Conservation (phyloP, 495 filamentous ascomycete genomes). For the Bathelium albidoporum region DNA sequence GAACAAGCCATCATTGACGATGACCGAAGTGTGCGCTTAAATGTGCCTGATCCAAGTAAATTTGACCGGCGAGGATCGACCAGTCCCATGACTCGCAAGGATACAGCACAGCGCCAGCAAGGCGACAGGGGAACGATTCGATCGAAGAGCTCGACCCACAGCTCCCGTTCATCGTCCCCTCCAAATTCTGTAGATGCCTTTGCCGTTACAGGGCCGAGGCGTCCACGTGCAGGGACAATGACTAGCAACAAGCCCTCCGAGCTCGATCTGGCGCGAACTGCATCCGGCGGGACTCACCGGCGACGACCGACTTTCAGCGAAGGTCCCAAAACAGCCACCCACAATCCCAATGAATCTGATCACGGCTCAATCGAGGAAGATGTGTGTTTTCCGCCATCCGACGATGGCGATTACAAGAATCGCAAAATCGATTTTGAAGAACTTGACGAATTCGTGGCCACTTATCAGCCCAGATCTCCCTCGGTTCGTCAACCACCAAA, state of each 20-base stretch:
- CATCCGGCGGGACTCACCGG: slow-evolving; percentile 55
- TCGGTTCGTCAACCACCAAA: neutral
- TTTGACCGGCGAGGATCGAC: slow-evolving; percentile 22
- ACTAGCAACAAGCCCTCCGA: slow-evolving; percentile 49
- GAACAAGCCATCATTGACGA: slow-evolving; percentile 83
- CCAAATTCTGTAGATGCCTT: slow-evolving; percentile 98
- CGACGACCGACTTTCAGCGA: slow-evolving; percentile 54
- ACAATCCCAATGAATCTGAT: slow-evolving; percentile 34
- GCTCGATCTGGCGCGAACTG: slow-evolving; percentile 52
- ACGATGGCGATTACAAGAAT: slow-evolving; percentile 45
- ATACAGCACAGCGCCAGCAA: slow-evolving; percentile 27
- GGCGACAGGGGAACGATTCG: slow-evolving; percentile 27
- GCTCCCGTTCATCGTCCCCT: slow-evolving; percentile 65
- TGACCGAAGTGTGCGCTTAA: slow-evolving; percentile 38
- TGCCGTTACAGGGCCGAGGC: slow-evolving; percentile 61
- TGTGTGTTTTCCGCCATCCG: slow-evolving; percentile 63
- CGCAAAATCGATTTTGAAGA: slow-evolving; percentile 76
- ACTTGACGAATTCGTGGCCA: slow-evolving; percentile 71
- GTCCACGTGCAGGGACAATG: slow-evolving; percentile 55
- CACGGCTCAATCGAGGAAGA: slow-evolving; percentile 59
- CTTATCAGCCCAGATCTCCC: neutral
- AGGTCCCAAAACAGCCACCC: slow-evolving; percentile 37
- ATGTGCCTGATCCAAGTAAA: slow-evolving; percentile 15
- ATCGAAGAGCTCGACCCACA: slow-evolving; percentile 3
- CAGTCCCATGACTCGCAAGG: slow-evolving; percentile 17